Conservation (phyloP, 352 stramenopile genomes). For the Phytophthora syringae region DNA sequence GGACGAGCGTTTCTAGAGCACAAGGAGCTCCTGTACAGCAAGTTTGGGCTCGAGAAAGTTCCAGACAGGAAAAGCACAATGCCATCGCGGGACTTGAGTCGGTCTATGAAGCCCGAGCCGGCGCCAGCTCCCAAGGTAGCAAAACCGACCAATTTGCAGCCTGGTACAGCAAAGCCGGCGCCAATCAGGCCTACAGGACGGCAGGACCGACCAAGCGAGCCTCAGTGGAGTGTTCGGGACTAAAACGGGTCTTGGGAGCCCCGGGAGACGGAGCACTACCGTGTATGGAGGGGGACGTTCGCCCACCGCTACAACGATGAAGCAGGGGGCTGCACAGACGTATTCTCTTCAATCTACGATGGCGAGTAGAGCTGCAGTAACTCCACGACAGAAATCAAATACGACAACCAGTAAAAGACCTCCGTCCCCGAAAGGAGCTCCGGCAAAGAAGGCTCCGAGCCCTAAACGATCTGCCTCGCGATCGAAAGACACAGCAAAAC, state of each 20-base stretch:
- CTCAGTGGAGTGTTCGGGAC: constrained; percentile 1
- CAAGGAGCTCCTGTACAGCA: constrained; percentile 63
- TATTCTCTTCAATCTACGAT: constrained; percentile 53
- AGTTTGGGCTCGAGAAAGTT: constrained; percentile 53
- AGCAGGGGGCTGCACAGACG: constrained; percentile 26
- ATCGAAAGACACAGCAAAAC: constrained; percentile 6
- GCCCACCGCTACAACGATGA: constrained; percentile 13
- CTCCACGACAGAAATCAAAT: constrained; percentile 24
- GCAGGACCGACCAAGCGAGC: background rate
- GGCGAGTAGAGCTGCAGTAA: constrained; percentile 43
- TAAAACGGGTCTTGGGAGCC: constrained; percentile 2
- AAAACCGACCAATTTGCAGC: background rate
- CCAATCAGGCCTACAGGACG: constrained; percentile 5
- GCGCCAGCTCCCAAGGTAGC: background rate
- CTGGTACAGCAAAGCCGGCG: background rate
- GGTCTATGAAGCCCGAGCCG: background rate
- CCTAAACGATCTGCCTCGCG: constrained; percentile 2
- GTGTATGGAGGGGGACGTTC: constrained; percentile 34
- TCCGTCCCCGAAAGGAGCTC: constrained; percentile 4
- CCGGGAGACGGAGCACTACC: constrained; percentile 17
- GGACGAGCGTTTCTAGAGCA: constrained; percentile 58
- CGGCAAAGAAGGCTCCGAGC: background rate
- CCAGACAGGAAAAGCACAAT: constrained; percentile 4
- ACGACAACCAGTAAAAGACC: constrained; percentile 4
- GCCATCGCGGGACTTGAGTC: background rate